phyloP scores from a whole-genome alignment of 257 asterid genomes.

The Orobanche coerulescens region DNA sequence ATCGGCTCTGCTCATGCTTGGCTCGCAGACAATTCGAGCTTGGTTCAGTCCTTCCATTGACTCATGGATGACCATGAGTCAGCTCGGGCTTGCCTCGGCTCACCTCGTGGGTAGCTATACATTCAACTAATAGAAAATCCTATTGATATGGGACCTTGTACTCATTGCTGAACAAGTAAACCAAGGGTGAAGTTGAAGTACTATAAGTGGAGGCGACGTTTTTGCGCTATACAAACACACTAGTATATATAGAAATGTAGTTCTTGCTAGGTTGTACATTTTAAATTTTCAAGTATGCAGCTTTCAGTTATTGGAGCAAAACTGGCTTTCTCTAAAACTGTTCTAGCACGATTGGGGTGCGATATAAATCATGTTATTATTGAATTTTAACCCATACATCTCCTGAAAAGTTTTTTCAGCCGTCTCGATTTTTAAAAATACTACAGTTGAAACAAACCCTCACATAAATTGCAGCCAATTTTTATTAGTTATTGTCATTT shows the following conservation, averaged over 20 bases:
- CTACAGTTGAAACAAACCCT: neutral
- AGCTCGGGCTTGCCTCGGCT: too few species aligned
- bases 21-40: too few species aligned
- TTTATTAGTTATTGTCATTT: neutral
- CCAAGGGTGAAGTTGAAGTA: neutral
- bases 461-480: neutral
- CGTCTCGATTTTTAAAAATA: neutral
- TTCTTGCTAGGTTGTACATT: neutral
- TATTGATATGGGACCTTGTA: constrained; percentile 7
- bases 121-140: constrained; percentile 2
- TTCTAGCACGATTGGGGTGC: constrained; percentile 1
- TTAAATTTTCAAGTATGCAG: neutral
- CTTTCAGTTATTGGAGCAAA: neutral
- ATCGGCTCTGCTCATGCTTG: too few species aligned
- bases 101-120: too few species aligned
- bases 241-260: neutral
- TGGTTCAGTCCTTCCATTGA: too few species aligned
- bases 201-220: neutral
- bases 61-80: too few species aligned
- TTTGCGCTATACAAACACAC: neutral
- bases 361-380: neutral
- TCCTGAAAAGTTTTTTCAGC: neutral
- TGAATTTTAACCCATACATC: neutral
- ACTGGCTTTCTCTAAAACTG: neutral
- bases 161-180: constrained; percentile 1